Conservation (phyloP, 2,329 filamentous ascomycete species). For the Botrytis elliptica region DNA sequence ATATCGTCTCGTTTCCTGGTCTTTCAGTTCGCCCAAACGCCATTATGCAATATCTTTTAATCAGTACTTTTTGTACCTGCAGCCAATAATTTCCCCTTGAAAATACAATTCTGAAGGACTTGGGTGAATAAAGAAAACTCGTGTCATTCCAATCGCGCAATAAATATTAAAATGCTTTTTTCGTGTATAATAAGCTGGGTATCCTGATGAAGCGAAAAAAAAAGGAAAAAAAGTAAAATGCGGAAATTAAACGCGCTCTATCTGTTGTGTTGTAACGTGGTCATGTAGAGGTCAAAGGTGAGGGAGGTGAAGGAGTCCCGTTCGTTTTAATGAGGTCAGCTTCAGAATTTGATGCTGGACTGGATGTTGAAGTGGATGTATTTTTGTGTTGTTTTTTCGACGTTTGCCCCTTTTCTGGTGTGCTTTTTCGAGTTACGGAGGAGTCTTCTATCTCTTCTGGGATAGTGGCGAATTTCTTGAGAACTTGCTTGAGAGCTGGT, state of each 20-base stretch:
- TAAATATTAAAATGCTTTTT: constrained; percentile 21
- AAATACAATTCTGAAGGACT: neutral
- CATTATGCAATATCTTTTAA: constrained; percentile 7
- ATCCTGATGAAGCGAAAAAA: constrained; percentile 11
- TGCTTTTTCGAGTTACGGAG: constrained; percentile 42
- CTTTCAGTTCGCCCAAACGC: constrained; percentile 3
- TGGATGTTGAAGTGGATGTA: neutral
- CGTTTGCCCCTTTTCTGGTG: constrained; percentile 7
- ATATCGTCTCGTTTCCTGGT: neutral
- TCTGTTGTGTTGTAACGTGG: neutral
- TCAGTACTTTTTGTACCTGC: neutral
- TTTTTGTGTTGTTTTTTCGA: neutral
- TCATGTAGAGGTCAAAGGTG: constrained; percentile 4
- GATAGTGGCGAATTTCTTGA: constrained; percentile 82
- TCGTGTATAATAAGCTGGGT: constrained; percentile 19
- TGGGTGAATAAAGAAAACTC: constrained; percentile 2
- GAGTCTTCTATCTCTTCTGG: constrained; percentile 57
- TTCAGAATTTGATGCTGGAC: neutral
- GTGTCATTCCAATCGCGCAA: constrained; percentile 3
- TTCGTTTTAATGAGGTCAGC: neutral
- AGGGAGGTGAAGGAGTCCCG: constrained; percentile 4
- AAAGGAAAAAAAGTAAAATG: neutral
- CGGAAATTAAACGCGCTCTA: neutral
- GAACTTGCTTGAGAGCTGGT: constrained; percentile 81
- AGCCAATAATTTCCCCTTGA: neutral